Base-by-base conservation (phyloP, 352 stramenopile genomes). In the Phytophthora litchii region DNA sequence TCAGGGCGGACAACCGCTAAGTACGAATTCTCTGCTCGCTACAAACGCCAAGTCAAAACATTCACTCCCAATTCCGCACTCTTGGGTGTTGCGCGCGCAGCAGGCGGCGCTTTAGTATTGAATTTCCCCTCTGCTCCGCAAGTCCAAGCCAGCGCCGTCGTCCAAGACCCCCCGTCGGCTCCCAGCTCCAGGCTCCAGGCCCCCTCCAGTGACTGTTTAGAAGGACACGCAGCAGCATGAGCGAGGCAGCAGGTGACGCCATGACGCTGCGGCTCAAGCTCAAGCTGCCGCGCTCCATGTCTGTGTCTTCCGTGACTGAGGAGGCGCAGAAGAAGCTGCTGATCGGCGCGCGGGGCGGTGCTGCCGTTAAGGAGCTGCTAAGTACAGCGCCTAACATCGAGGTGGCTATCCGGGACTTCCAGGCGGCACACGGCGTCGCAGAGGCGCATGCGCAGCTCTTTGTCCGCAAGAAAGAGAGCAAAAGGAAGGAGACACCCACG, bases 311-410 rank as follows among this genome's bases (percentile, higher is more conserved):
- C n/a, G 64, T 45, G 41, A 27, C 42, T 31, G 50, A 80, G 50
- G 48, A 60, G 36, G 40, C 34, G 35, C 52, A 67, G 19, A 75
- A 81, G 61, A 75, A 80, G 54, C 63, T 87, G 46, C 72, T 88
- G 29, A 86, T 95, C 17, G 86, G 86, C 23, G 83, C 82, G 7
- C 78, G 74, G 23, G 86, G 86, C 29, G 86, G 82, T 45, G 77
- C 70, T n/a, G 78, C 80, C 41, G 70, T 95, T 16, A 92, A 94
- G 54, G 86, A 92, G 38, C 62, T 95, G 27, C 70, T 95, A 34
- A 91, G 80, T 41, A 95, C 84, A 6, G 86, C 86, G 23, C 81
- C 86, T 25, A 91, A 95, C 48, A 88, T 88, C 3, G 84, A 94
- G 57, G 78, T 88, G 47, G 86, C 84, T 20, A 95, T 95, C 52